These are phyloP conservation scores for Mortierella antarctica DNA, from an alignment of 192 early-diverging fungal genomes.

Conservation along the genomic window DNA sequence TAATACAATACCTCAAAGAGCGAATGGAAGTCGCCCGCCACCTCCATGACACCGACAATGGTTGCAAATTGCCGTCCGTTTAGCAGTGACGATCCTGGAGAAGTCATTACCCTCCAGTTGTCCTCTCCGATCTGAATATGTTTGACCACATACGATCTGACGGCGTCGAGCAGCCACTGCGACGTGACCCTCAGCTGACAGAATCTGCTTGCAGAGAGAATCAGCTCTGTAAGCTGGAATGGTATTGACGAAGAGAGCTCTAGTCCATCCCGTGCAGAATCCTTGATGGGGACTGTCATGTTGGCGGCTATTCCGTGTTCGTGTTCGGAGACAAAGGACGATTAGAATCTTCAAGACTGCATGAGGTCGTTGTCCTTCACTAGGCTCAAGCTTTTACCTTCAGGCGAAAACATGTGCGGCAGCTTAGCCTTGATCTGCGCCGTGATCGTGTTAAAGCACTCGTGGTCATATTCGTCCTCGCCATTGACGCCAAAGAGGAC, in stretches of 20 bases:
- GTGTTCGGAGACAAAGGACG: background rate
- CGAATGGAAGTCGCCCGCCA: slow-evolving; percentile 59
- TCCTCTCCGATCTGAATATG: slow-evolving; percentile 63
- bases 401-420: slow-evolving; percentile 47
- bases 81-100: slow-evolving; percentile 79
- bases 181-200: slow-evolving; percentile 56
- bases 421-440: slow-evolving; percentile 49
- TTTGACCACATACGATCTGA: slow-evolving; percentile 60
- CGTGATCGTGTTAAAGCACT: slow-evolving; percentile 39
- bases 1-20: slow-evolving; percentile 53
- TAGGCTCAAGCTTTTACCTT: slow-evolving; percentile 22
- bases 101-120: slow-evolving; percentile 85
- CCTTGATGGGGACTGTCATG: slow-evolving; percentile 53
- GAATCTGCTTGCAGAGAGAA: slow-evolving; percentile 60
- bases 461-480: slow-evolving; percentile 42
- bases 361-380: background rate
- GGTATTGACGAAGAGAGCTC: slow-evolving; percentile 44
- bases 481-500: slow-evolving; percentile 56
- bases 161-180: slow-evolving; percentile 58
- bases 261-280: slow-evolving; percentile 44
- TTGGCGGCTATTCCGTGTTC: slow-evolving; percentile 41
- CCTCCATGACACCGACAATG: slow-evolving; percentile 59
- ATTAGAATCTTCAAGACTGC: no score
- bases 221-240: slow-evolving; percentile 41
- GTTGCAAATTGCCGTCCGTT: slow-evolving; percentile 73